Percentiles rank a stretch among this genome's conserved stretches.
Conservation (phyloP, 495 filamentous ascomycete species). For the Penicillium coprophilum region DNA sequence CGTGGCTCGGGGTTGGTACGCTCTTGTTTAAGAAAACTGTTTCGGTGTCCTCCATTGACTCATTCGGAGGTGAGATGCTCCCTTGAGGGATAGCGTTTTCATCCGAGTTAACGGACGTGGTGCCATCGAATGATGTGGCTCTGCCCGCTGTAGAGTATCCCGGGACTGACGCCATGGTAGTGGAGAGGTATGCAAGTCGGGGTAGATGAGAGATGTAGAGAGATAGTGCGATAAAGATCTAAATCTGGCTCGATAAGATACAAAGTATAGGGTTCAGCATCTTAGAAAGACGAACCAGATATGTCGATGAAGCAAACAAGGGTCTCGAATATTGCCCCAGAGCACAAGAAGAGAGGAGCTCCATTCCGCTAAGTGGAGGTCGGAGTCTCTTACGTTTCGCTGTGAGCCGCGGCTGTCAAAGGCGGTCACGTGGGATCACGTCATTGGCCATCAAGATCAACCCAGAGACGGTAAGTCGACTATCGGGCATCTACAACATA, state of each 20-base stretch:
- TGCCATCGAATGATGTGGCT: slow-evolving; percentile 33
- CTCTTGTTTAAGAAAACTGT: slow-evolving; percentile 46
- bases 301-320: not conserved
- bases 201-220: not conserved
- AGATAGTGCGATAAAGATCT: not conserved
- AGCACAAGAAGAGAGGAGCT: slow-evolving; percentile 6
- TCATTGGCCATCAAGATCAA: not conserved
- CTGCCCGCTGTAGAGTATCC: slow-evolving; percentile 33
- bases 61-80: slow-evolving; percentile 12
- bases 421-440: slow-evolving; percentile 9
- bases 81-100: slow-evolving; percentile 16
- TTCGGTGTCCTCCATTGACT: slow-evolving; percentile 38
- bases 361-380: slow-evolving; percentile 6
- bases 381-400: slow-evolving; percentile 8
- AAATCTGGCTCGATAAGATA: slow-evolving; percentile 1
- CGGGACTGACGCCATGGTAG: slow-evolving; percentile 42
- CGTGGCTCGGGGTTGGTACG: slow-evolving; percentile 21
- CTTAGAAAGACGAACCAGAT: not conserved
- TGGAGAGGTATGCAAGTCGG: not conserved
- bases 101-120: slow-evolving; percentile 26
- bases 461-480: not conserved
- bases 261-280: slow-evolving; percentile 10
- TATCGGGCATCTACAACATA: not conserved
- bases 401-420: slow-evolving; percentile 16
- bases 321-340: not conserved